Percentiles rank a stretch among this genome's conserved stretches.
Evolutionary conservation across 169 alveolate genomes (phyloP).

Genomic region (Plasmodium coatneyi): DNA sequence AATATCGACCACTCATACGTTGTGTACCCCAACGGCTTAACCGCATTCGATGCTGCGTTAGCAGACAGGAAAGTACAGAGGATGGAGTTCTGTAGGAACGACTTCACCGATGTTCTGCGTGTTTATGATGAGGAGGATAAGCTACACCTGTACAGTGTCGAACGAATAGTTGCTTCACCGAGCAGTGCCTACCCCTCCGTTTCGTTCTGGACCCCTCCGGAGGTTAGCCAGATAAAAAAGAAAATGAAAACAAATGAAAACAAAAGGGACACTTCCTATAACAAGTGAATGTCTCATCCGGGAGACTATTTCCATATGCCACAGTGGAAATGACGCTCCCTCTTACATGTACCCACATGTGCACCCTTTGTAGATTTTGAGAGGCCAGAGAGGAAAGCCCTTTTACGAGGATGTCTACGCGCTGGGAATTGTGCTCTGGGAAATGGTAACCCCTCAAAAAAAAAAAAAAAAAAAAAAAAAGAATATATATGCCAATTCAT

Average conservation of each 20-base stretch:
- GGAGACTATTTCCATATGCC: background rate
- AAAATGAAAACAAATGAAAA: background rate
- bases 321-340: background rate
- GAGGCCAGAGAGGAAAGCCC: conserved; percentile 14
- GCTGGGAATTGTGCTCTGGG: conserved; percentile 68
- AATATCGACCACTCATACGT: conserved; percentile 50
- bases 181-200: conserved; percentile 1
- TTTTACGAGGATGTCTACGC: conserved; percentile 47
- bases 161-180: conserved; percentile 3
- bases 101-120: background rate
- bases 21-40: conserved; percentile 9
- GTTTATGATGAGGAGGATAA: conserved; percentile 18
- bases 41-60: conserved; percentile 8
- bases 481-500: background rate
- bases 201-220: conserved; percentile 69
- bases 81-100: conserved; percentile 14
- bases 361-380: conserved; percentile 4
- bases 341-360: background rate
- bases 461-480: background rate
- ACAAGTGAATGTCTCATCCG: background rate
- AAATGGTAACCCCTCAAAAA: conserved; percentile 25
- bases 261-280: background rate
- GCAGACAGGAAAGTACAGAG: conserved; percentile 3
- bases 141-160: conserved; percentile 12
- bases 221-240: conserved; percentile 7